Evolutionary conservation across 2,329 filamentous ascomycete genomes (phyloP).

Genomic region (Aurifilum marmelostoma): DNA sequence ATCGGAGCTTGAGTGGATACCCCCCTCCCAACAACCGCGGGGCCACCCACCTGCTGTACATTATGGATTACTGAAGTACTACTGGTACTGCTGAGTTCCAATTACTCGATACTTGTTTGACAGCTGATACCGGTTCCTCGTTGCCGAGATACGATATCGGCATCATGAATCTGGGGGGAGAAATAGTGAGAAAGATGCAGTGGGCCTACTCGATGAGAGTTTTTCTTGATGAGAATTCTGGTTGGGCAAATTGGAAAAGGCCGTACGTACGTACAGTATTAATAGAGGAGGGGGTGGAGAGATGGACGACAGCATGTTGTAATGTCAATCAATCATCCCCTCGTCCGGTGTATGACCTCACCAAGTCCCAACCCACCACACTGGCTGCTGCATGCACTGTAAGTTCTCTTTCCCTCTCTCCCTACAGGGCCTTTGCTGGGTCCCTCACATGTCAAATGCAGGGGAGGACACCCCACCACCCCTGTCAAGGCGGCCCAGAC

Average conservation of each 20-base stretch:
- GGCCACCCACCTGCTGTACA: constrained; percentile 3
- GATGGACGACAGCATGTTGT: no score
- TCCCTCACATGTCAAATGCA: constrained; percentile 28
- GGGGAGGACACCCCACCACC: not conserved
- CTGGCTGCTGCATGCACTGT: constrained; percentile 1
- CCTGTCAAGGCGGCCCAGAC: constrained; percentile 3
- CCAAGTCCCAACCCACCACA: not conserved
- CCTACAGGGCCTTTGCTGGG: not conserved
- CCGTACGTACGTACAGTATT: no score
- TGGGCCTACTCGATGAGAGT: not conserved
- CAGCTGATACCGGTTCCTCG: not conserved
- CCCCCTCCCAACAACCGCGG: no score
- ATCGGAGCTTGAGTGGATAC: constrained; percentile 18
- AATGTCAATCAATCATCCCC: not conserved
- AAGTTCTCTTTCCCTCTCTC: not conserved
- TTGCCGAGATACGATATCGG: constrained; percentile 27
- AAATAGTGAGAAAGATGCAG: not conserved
- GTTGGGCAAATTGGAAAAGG: no score
- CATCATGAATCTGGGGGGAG: not conserved
- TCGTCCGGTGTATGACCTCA: constrained; percentile 13
- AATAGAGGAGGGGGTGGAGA: not conserved
- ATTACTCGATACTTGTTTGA: constrained; percentile 4
- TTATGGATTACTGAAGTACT: not conserved
- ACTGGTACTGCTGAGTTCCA: not conserved
- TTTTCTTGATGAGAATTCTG: no score